Conservation (phyloP, 257 asterid species). For the Mentha longifolia region DNA sequence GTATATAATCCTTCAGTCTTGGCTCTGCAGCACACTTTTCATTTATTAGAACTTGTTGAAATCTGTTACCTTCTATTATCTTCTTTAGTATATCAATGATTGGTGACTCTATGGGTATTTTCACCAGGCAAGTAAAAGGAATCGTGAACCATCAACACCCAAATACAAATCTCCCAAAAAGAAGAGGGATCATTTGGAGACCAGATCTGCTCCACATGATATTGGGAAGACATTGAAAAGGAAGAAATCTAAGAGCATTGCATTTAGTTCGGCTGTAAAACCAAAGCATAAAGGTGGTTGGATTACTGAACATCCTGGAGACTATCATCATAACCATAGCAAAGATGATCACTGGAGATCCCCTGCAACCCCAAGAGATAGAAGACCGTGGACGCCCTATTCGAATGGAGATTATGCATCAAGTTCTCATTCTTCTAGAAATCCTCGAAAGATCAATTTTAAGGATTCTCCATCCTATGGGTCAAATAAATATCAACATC, state of each 20-base stretch:
- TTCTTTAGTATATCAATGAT: neutral
- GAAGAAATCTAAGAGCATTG: slow-evolving; percentile 40
- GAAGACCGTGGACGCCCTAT: slow-evolving; percentile 38
- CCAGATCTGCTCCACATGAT: slow-evolving; percentile 58
- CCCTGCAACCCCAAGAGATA: slow-evolving; percentile 60
- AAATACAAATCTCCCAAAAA: slow-evolving; percentile 53
- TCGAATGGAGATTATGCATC: slow-evolving; percentile 46
- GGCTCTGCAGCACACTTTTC: neutral
- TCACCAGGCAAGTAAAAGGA: slow-evolving; percentile 60
- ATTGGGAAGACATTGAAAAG: slow-evolving; percentile 40
- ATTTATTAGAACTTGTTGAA: slow-evolving; percentile 15
- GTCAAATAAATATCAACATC: slow-evolving; percentile 42
- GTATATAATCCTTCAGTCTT: neutral
- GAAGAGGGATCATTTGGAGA: slow-evolving; percentile 43
- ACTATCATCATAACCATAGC: slow-evolving; percentile 35
- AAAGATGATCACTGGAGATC: slow-evolving; percentile 53
- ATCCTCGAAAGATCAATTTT: slow-evolving; percentile 34
- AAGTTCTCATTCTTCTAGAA: slow-evolving; percentile 46
- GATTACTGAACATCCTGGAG: slow-evolving; percentile 65
- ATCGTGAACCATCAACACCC: slow-evolving; percentile 71
- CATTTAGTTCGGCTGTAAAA: slow-evolving; percentile 38
- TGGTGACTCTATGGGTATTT: slow-evolving; percentile 4
- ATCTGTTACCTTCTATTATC: neutral
- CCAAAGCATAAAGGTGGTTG: slow-evolving; percentile 74
- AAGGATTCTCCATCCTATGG: slow-evolving; percentile 46